Conservation (phyloP, 2,329 filamentous ascomycete species). For the Colletotrichum echinochloae region DNA sequence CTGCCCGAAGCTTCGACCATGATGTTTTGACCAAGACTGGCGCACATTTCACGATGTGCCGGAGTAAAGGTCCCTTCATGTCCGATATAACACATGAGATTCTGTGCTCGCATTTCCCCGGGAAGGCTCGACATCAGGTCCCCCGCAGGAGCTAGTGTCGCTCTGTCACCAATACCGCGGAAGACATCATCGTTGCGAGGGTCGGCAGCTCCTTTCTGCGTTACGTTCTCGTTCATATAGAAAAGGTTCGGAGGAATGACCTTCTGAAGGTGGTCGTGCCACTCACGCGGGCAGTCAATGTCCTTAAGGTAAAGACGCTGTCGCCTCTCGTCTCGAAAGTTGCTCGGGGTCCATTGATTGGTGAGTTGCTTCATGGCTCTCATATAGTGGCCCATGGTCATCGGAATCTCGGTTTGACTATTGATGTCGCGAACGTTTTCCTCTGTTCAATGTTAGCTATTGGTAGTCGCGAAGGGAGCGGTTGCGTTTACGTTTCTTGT, state of each 20-base stretch:
- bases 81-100: constrained; percentile 98
- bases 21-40: constrained; percentile 94
- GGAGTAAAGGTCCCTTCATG: constrained; percentile 98
- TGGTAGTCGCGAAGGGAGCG: background rate
- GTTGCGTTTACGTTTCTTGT: constrained; percentile 76
- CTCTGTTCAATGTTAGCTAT: constrained; percentile 61
- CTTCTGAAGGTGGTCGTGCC: constrained; percentile 83
- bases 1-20: constrained; percentile 92
- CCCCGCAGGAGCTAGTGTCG: constrained; percentile 78
- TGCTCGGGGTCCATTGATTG: constrained; percentile 81
- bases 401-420: constrained; percentile 78
- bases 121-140: constrained; percentile 96
- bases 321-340: constrained; percentile 81
- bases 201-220: constrained; percentile 51
- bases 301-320: constrained; percentile 97
- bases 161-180: constrained; percentile 59
- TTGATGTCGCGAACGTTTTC: constrained; percentile 88
- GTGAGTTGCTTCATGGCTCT: constrained; percentile 87
- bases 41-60: constrained; percentile 97
- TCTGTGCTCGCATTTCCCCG: constrained; percentile 88
- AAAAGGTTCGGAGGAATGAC: constrained; percentile 85
- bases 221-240: constrained; percentile 87
- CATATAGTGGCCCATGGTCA: constrained; percentile 91
- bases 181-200: constrained; percentile 50
- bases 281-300: constrained; percentile 91